Evolutionary conservation across 2,329 filamentous ascomycete species (phyloP), one percentile per base, ranked within the genome.

Genomic region (Ilyonectria robusta): DNA sequence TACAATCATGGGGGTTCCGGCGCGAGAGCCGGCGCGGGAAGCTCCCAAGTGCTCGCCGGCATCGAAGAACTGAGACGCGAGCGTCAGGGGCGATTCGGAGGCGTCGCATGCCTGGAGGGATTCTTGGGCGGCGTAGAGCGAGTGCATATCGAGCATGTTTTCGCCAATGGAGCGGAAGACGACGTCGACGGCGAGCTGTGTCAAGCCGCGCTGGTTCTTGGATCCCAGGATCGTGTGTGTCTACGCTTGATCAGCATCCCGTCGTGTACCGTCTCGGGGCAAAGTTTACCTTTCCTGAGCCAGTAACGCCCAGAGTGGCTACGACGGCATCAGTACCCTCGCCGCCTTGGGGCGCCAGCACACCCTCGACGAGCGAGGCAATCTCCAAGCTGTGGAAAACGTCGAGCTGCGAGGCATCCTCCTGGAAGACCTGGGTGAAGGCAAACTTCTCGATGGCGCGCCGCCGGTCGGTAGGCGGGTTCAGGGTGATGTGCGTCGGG

Each of bases 151-250:
- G 71, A 93, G 89, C 61, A 97, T 89, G 66, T 91, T 92, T 19
- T 88, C 83, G 65, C 89, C 90, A 57, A 97, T 89, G 50, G 93
- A 95, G 69, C 92, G 91, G 82, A 97, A 99, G 56, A 98, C 87
- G 46, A 97, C 88, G 77, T 98, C 95, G 61, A 99, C 91, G 0
- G 94, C 89, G 76, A 99, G 91, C 80, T 99, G 96, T 0, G 94
- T 97, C 60, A 99, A 84, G 69, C 96, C 96, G 71, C 95, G 92
- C 80, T 98, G 93, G 23, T 88, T 89, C 72, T 91, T 92, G 13
- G 94, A 97, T 62, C 96, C 96, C 17, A 99, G 88, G 67, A 98
- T 97, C 0, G 96, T 99, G 80, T 99, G 95, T 70, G 94, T 97
- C 95, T 98, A 77, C 23, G 37, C 44, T 13, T 33, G 40, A 54